These are phyloP conservation scores for Fusarium sp. DNA, from an alignment of 2,329 filamentous ascomycete genomes.

Conservation along the genomic window DNA sequence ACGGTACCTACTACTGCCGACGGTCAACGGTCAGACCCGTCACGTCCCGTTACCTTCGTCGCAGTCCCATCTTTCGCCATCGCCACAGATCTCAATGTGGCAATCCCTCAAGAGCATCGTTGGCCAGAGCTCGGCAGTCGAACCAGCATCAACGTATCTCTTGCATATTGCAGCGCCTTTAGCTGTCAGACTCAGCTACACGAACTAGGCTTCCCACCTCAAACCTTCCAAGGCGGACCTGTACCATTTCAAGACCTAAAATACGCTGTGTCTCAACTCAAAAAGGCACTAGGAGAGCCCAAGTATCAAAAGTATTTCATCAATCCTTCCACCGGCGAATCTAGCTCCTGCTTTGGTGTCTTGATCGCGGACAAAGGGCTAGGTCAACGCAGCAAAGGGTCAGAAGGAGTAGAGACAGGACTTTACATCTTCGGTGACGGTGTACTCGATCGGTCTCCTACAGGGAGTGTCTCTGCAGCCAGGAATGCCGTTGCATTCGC, in stretches of 20 bases:
- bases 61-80: not conserved
- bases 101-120: not conserved
- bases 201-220: not conserved
- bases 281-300: not conserved
- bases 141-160: not conserved
- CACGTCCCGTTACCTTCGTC: not conserved
- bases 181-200: not conserved
- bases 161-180: not conserved
- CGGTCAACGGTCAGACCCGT: not conserved
- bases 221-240: not conserved
- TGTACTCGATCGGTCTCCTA: not conserved
- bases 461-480: not conserved
- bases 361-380: not conserved
- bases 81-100: not conserved
- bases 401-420: not conserved
- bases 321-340: not conserved
- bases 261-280: not conserved
- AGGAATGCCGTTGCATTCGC: not conserved
- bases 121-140: not conserved
- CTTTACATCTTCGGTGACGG: not conserved
- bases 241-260: not conserved
- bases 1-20: not conserved
- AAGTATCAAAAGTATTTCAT: not conserved
- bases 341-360: not conserved
- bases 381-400: not conserved